Percentiles rank a stretch among this genome's conserved stretches.
These are phyloP conservation scores for Punica granatum DNA, from an alignment of 345 rosid species.

Conservation along the genomic window DNA sequence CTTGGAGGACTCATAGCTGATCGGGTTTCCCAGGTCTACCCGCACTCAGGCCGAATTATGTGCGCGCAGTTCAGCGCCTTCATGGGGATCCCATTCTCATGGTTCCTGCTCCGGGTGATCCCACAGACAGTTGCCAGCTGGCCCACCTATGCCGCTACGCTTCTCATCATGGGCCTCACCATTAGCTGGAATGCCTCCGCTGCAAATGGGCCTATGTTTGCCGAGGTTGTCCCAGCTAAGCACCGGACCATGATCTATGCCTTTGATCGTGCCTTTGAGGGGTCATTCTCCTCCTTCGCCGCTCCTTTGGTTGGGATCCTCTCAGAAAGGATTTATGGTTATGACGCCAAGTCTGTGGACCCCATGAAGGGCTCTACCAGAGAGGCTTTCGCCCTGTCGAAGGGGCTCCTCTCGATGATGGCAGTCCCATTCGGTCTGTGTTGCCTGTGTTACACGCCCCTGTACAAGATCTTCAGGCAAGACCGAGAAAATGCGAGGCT, in stretches of 20 bases:
- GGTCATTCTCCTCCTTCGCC: constrained; percentile 85
- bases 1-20: constrained; percentile 79
- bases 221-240: constrained; percentile 84
- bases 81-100: constrained; percentile 94
- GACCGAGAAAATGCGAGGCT: constrained; percentile 63
- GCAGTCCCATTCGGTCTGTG: constrained; percentile 80
- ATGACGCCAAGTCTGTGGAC: constrained; percentile 62
- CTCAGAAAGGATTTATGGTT: constrained; percentile 76
- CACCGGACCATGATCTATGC: constrained; percentile 96
- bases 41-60: constrained; percentile 74
- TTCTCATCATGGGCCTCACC: constrained; percentile 74
- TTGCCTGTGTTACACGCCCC: constrained; percentile 75
- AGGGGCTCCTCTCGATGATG: constrained; percentile 92
- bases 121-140: constrained; percentile 69
- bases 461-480: constrained; percentile 50
- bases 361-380: constrained; percentile 51
- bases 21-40: constrained; percentile 44
- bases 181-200: constrained; percentile 94
- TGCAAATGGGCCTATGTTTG: constrained; percentile 85
- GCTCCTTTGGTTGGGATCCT: constrained; percentile 94
- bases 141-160: constrained; percentile 45
- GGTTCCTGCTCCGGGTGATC: constrained; percentile 59
- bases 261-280: constrained; percentile 88
- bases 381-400: constrained; percentile 70
- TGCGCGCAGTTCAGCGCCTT: constrained; percentile 94